Conservation (phyloP, 1,139 yeast genomes). For the Diutina scorzettiae region DNA sequence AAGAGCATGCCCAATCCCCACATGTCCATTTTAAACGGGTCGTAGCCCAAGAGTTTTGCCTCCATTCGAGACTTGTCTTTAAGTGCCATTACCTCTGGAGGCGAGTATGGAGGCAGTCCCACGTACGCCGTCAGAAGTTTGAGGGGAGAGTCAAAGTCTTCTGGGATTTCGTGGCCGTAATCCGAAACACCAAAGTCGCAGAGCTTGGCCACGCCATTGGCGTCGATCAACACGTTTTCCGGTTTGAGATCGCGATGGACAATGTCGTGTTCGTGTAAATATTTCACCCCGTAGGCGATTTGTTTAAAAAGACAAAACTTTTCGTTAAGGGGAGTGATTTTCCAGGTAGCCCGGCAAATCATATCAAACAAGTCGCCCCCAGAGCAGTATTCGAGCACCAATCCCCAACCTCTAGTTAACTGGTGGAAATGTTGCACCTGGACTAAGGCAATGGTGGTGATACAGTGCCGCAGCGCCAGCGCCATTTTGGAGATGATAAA, state of each 20-base stretch:
- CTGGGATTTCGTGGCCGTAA: slow-evolving; percentile 45
- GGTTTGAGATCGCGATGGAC: slow-evolving; percentile 61
- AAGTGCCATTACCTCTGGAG: slow-evolving; percentile 61
- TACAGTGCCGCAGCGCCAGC: slow-evolving; percentile 43
- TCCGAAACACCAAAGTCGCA: slow-evolving; percentile 73
- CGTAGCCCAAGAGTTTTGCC: slow-evolving; percentile 36
- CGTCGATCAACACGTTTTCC: slow-evolving; percentile 45
- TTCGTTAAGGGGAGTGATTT: slow-evolving; percentile 28
- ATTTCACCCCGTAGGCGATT: slow-evolving; percentile 38
- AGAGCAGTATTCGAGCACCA: slow-evolving; percentile 51
- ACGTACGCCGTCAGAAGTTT: slow-evolving; percentile 38
- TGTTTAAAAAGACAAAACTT: slow-evolving; percentile 54
- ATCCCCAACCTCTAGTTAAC: slow-evolving; percentile 66
- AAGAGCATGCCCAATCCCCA: slow-evolving; percentile 65
- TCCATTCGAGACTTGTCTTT: slow-evolving; percentile 27
- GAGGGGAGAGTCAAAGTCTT: slow-evolving; percentile 38
- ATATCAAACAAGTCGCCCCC: slow-evolving; percentile 42
- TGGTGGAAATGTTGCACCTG: slow-evolving; percentile 44
- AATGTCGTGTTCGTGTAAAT: slow-evolving; percentile 43
- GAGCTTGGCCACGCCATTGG: slow-evolving; percentile 49
- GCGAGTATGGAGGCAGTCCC: slow-evolving; percentile 73
- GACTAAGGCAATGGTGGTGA: slow-evolving; percentile 42
- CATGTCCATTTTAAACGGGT: slow-evolving; percentile 57
- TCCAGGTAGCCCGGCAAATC: slow-evolving; percentile 38
- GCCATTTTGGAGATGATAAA: slow-evolving; percentile 46